phyloP scores from a whole-genome alignment of 345 rosid genomes.

The Aquilaria malaccensis region DNA sequence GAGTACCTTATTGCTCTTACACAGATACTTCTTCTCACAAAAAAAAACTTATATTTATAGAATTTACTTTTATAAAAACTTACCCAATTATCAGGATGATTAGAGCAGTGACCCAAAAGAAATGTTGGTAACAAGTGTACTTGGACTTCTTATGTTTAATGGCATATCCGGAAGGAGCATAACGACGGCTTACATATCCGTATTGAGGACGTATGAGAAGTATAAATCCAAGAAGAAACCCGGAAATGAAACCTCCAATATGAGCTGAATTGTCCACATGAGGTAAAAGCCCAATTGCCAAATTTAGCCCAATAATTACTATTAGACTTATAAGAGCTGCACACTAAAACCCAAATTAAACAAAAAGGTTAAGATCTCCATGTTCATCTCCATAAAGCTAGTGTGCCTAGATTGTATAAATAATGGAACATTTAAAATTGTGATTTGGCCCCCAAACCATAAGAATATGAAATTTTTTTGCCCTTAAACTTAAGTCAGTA shows the following conservation, averaged over 20 bases:
- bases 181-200: conserved; percentile 51
- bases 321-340: conserved; percentile 54
- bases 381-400: no score
- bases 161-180: conserved; percentile 57
- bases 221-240: conserved; percentile 72
- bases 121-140: conserved; percentile 58
- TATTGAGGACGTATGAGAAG: conserved; percentile 81
- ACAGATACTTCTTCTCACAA: no score
- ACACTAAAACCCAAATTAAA: conserved; percentile 32
- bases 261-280: conserved; percentile 86
- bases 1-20: no score
- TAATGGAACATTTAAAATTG: no score
- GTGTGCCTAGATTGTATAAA: no score
- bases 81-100: conserved; percentile 53
- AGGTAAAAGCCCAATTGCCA: conserved; percentile 66
- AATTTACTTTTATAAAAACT: conserved; percentile 6
- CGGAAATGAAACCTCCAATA: conserved; percentile 68
- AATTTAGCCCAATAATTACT: conserved; percentile 52
- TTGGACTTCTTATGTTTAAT: conserved; percentile 50
- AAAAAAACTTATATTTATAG: no score
- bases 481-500: background rate
- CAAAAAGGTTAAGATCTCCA: no score
- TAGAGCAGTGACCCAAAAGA: conserved; percentile 33
- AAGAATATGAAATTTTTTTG: no score
- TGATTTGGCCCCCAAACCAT: no score